A percentile compares a stretch with the other conserved stretches of the same genome.
These are phyloP conservation scores for Calycina marina DNA, from an alignment of 2,329 filamentous ascomycete species.

Conservation along the genomic window DNA sequence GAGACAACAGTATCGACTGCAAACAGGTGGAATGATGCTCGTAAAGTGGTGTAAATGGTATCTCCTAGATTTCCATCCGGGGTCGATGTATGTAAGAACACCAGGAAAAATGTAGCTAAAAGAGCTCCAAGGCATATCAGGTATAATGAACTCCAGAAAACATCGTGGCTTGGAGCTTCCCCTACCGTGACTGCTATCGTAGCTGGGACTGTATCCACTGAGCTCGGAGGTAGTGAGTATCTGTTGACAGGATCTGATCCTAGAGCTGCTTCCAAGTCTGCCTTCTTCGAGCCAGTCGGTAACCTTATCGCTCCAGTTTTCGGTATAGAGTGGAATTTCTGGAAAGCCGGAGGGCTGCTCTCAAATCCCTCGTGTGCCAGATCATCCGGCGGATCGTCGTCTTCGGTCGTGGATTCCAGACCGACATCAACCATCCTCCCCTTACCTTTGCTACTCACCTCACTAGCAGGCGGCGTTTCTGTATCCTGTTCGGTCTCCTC, in stretches of 20 bases:
- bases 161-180: slow-evolving; percentile 69
- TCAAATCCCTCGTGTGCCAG: slow-evolving; percentile 37
- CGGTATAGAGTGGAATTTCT: slow-evolving; percentile 32
- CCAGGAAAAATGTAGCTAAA: slow-evolving; percentile 76
- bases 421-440: slow-evolving; percentile 72
- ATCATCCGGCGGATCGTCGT: slow-evolving; percentile 45
- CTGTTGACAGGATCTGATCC: slow-evolving; percentile 10
- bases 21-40: slow-evolving; percentile 76
- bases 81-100: slow-evolving; percentile 75
- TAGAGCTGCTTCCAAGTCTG: slow-evolving; percentile 10
- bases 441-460: slow-evolving; percentile 35
- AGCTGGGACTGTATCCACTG: slow-evolving; percentile 32
- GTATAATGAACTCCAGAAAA: slow-evolving; percentile 85
- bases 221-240: slow-evolving; percentile 17
- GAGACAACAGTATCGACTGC: slow-evolving; percentile 87
- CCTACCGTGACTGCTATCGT: slow-evolving; percentile 42
- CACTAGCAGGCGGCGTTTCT: slow-evolving; percentile 14
- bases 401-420: slow-evolving; percentile 51
- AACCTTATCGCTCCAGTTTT: slow-evolving; percentile 19
- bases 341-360: slow-evolving; percentile 44
- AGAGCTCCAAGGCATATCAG: slow-evolving; percentile 72
- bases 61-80: slow-evolving; percentile 65
- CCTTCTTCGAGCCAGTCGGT: slow-evolving; percentile 14
- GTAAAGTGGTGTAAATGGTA: slow-evolving; percentile 82
- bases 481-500: slow-evolving; percentile 24